Evolutionary conservation across 441 rosid species (phyloP).

Genomic region (Euphorbia schlechtendalii): DNA sequence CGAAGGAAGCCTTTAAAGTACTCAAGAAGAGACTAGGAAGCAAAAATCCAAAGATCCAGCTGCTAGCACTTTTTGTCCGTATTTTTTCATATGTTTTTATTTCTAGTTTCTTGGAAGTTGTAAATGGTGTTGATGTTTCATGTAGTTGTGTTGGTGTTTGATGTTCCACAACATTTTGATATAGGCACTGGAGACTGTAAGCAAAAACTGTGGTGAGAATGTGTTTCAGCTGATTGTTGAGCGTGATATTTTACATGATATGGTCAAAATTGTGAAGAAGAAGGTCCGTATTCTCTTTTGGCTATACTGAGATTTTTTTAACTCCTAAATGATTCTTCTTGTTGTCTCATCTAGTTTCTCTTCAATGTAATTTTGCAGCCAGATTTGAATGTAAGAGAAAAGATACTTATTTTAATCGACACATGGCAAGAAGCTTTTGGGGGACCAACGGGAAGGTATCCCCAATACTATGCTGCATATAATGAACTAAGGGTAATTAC

Average conservation of each 20-base stretch:
- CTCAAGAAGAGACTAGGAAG: constrained; percentile 84
- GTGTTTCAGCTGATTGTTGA: constrained; percentile 85
- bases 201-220: constrained; percentile 90
- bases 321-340: neutral
- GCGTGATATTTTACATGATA: constrained; percentile 87
- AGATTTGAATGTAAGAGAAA: constrained; percentile 84
- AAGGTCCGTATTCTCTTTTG: constrained; percentile 44
- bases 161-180: constrained; percentile 19
- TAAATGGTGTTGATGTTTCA: neutral
- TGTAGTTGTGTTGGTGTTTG: neutral
- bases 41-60: constrained; percentile 83
- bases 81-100: constrained; percentile 12
- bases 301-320: constrained; percentile 11
- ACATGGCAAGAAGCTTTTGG: constrained; percentile 99
- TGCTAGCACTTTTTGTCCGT: constrained; percentile 88
- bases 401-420: constrained; percentile 81
- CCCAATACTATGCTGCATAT: constrained; percentile 80
- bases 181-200: constrained; percentile 85
- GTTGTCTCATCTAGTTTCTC: constrained; percentile 5
- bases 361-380: constrained; percentile 51
- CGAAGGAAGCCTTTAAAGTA: constrained; percentile 88
- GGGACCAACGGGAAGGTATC: constrained; percentile 74
- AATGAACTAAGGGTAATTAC: constrained; percentile 77
- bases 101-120: neutral
- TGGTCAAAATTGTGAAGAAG: constrained; percentile 96